These are phyloP conservation scores for Penicillium sp. DNA, from an alignment of 2,329 filamentous ascomycete genomes.

Conservation along the genomic window DNA sequence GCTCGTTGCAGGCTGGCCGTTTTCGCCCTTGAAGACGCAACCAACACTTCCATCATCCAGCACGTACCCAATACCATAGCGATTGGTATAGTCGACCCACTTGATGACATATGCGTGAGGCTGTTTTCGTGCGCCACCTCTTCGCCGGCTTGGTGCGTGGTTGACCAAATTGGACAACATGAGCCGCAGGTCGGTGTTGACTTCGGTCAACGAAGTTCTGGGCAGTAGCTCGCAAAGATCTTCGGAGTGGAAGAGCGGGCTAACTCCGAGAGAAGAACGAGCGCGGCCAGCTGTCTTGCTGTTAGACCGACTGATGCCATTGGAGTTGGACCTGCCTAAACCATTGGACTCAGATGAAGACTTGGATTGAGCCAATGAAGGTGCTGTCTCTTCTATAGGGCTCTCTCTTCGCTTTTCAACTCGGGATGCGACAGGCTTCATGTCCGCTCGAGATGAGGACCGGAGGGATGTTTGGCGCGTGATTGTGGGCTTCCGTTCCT, in stretches of 20 bases:
- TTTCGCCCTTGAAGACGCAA: constrained; percentile 52
- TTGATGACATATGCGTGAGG: constrained; percentile 53
- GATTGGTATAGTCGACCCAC: constrained; percentile 57
- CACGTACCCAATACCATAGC: constrained; percentile 55
- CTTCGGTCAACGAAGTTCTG: constrained; percentile 42
- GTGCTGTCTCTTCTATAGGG: constrained; percentile 12
- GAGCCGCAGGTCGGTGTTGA: constrained; percentile 41
- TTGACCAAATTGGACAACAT: constrained; percentile 41
- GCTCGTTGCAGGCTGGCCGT: constrained; percentile 46
- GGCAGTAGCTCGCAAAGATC: constrained; percentile 41
- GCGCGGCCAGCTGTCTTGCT: constrained; percentile 34
- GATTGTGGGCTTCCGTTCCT: constrained; percentile 15
- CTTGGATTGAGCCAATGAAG: constrained; percentile 10
- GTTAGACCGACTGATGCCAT: constrained; percentile 25
- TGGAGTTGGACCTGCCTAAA: constrained; percentile 19
- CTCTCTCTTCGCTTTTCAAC: constrained; percentile 13
- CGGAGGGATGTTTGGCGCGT: constrained; percentile 18
- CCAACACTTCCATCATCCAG: constrained; percentile 54
- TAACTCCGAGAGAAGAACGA: constrained; percentile 38
- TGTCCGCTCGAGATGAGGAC: constrained; percentile 18
- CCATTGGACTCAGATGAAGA: constrained; percentile 18
- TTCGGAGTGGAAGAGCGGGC: constrained; percentile 41
- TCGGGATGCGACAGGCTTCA: constrained; percentile 6
- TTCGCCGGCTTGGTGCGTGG: constrained; percentile 34
- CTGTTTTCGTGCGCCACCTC: constrained; percentile 29